Evolutionary conservation across 306 rosid species (phyloP).

Genomic region (Vicia faba): DNA sequence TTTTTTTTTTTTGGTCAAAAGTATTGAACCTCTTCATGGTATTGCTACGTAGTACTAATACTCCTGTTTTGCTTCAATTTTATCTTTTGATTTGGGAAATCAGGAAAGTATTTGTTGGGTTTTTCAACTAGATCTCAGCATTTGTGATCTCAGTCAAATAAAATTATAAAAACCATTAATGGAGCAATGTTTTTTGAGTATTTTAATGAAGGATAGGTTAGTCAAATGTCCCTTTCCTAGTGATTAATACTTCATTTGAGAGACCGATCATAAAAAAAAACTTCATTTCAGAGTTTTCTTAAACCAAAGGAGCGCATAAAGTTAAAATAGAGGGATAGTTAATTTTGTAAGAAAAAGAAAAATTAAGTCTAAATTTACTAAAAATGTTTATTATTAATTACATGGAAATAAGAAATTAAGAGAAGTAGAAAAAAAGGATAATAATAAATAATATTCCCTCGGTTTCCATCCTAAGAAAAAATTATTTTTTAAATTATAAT

Average conservation of each 20-base stretch:
- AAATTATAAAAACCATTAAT: constrained; percentile 4
- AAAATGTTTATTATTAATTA: no score
- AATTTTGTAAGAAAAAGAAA: no score
- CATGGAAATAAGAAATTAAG: no score
- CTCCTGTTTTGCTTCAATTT: constrained; percentile 20
- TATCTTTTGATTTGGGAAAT: constrained; percentile 12
- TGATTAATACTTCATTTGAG: background rate
- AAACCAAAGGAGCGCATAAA: background rate
- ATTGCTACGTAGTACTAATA: constrained; percentile 11
- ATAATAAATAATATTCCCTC: no score
- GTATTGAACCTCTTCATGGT: constrained; percentile 18
- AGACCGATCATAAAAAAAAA: no score
- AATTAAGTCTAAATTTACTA: no score
- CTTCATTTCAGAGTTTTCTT: background rate
- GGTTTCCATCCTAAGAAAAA: no score
- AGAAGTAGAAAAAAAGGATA: no score
- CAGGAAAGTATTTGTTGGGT: background rate
- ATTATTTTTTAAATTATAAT: no score
- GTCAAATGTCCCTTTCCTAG: constrained; percentile 20
- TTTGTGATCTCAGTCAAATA: constrained; percentile 17
- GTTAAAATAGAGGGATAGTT: background rate
- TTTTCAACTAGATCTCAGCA: constrained; percentile 3
- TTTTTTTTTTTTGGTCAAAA: constrained; percentile 27
- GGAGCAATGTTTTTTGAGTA: background rate
- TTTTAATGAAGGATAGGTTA: constrained; percentile 20